phyloP scores from a whole-genome alignment of 2,329 filamentous ascomycete species.

The Aureobasidium sp. region DNA sequence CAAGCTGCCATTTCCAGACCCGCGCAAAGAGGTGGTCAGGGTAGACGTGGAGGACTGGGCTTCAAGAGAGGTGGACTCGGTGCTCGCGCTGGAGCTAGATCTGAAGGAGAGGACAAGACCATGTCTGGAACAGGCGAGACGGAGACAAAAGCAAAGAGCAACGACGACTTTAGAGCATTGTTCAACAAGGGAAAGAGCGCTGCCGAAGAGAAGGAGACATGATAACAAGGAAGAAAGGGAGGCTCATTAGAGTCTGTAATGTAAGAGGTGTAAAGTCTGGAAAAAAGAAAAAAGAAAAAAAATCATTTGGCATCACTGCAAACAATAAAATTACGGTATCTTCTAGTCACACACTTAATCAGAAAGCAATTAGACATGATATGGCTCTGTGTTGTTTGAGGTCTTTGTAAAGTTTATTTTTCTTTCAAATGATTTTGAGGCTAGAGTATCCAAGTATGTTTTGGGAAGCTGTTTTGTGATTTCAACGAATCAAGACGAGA shows the following conservation, averaged over 20 bases:
- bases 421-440: too few relatives aligned
- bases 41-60: constrained; percentile 43
- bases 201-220: neutral
- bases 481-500: too few relatives aligned
- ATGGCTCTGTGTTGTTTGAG: too few relatives aligned
- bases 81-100: constrained; percentile 21
- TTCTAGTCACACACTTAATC: too few relatives aligned
- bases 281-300: too few relatives aligned
- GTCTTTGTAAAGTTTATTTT: too few relatives aligned
- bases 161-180: constrained; percentile 52
- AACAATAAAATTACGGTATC: too few relatives aligned
- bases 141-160: constrained; percentile 40
- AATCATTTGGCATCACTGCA: too few relatives aligned
- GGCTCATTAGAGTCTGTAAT: too few relatives aligned
- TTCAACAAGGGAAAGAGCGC: constrained; percentile 36
- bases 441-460: too few relatives aligned
- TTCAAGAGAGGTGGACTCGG: constrained; percentile 37
- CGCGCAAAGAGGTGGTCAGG: constrained; percentile 36
- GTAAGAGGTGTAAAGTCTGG: neutral
- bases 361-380: too few relatives aligned
- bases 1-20: constrained; percentile 36
- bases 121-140: constrained; percentile 10
- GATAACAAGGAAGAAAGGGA: neutral
- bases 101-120: constrained; percentile 18
- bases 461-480: too few relatives aligned